Evolutionary conservation across 768 basidiomycete genomes (phyloP), one percentile per base, ranked within the genome.

Genomic region (Crepidotus variabilis): DNA sequence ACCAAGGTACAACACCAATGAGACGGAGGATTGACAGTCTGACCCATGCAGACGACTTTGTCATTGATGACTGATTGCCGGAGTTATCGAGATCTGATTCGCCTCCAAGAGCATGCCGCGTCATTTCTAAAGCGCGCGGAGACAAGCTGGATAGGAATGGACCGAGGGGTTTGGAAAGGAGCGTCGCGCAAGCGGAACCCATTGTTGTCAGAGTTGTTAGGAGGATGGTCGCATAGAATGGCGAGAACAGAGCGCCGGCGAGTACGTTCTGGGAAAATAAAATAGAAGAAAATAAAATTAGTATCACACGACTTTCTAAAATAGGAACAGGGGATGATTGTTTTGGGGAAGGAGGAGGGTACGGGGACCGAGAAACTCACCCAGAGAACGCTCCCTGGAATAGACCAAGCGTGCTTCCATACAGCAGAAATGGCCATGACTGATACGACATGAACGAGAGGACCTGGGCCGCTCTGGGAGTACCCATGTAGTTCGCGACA

Each of bases 391-490:
- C 92, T 94, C 6, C 95, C 95, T 8, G 95, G 95, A 56, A 98
- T 83, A 57, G 92, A 94, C 95, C 94, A 98, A 2, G 94, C 93
- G 69, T 98, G 95, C 72, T 94, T 97, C 93, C 94, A 98, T 24
- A 93, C 75, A 3, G 92, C 91, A 16, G 89, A 87, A 13, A 94
- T 78, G 36, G 88, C 85, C 63, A 98, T 79, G 50, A 94, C 92
- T 22, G 79, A 84, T 45, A 95, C 69, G 52, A 96, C 90, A 71
- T 96, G 95, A 7, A 80, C 79, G 52, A 84, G 75, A 18, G 87
- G 81, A 2, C 72, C 75, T 28, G 75, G 62, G 10, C 89, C 88
- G 57, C 85, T 86, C 67, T 87, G 87, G 8, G 88, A 84, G 69
- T 93, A 94, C 52, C 80, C 83, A 63, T 88, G 88, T 6, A 92